Evolutionary conservation across 768 basidiomycete genomes (phyloP).

Genomic region (Termitomyces sp.): DNA sequence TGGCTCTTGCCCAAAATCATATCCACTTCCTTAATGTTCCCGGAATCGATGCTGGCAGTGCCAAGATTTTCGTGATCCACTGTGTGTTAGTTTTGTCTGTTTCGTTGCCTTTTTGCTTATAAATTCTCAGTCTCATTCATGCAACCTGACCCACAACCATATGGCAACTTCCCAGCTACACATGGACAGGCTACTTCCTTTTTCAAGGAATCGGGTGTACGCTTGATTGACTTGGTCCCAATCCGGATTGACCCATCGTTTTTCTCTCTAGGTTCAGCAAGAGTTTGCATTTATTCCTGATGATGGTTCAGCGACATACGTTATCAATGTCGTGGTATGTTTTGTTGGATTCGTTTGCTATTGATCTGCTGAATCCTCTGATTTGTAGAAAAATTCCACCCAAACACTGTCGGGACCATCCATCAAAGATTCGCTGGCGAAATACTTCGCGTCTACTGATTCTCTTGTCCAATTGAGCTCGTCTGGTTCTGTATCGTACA

Average conservation of each 20-base stretch:
- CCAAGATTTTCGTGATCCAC: conserved; percentile 84
- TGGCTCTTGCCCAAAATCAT: conserved; percentile 86
- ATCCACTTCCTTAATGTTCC: conserved; percentile 80
- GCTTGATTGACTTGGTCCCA: conserved; percentile 25
- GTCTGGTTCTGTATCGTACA: conserved; percentile 54
- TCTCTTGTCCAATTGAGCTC: conserved; percentile 69
- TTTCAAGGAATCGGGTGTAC: conserved; percentile 53
- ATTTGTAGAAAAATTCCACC: conserved; percentile 57
- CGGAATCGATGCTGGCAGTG: conserved; percentile 59
- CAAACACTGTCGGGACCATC: conserved; percentile 56
- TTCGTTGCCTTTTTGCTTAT: not conserved
- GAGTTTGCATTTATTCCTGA: conserved; percentile 77
- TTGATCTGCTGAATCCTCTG: not conserved
- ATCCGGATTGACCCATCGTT: not conserved
- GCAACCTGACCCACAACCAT: conserved; percentile 69
- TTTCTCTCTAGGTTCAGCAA: conserved; percentile 49
- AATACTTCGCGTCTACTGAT: conserved; percentile 59
- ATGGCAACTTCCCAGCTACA: conserved; percentile 63
- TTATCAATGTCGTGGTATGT: conserved; percentile 63
- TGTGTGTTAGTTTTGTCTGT: conserved; percentile 43
- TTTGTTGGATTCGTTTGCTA: not conserved
- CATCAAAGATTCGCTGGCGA: conserved; percentile 53
- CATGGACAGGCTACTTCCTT: conserved; percentile 71
- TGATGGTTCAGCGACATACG: conserved; percentile 67
- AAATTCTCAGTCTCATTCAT: conserved; percentile 62